Base-by-base conservation (phyloP, 768 basidiomycete genomes). In the Leccinum fibrillosum region DNA sequence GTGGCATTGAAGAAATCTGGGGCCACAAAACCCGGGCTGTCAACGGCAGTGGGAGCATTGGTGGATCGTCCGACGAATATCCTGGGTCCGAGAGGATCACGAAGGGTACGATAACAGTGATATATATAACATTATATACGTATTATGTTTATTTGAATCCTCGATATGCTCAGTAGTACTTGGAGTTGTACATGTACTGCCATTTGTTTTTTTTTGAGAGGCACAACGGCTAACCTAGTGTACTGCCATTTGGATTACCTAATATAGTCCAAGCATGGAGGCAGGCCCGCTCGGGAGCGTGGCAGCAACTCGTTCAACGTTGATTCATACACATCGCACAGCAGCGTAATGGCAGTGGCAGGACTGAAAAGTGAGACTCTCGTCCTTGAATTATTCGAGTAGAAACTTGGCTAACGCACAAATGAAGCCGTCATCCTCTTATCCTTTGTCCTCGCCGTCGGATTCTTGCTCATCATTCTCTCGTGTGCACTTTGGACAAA, bases 381-480 rank as follows among this genome's bases (percentile, higher is more conserved):
- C 3, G 21, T 17, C 35, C 44, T 32, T 51, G 30, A 23, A 34
- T 28, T 2, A 28, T n/a, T 42, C 39, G 37, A 39, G 13, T n/a
- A 39, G 2, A 26, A 42, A 64, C 30, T 28, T 26, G 35, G 21
- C 53, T 63, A 10, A 50, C 26, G 15, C 47, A 54, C 25, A 2
- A 49, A 62, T 4, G 50, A 70, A 98, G 95, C 94, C 69, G 94
- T 98, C 62, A 94, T 98, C 66, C 81, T 98, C 54, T 86, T 99
- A 49, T 95, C 97, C 2, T 98, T 99, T 76, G 92, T 98, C 54
- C 88, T 99, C 52, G 97, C 97, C 6, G 83, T 96, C 15, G 97
- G 97, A n/a, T 99, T 99, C 78, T 77, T 99, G 57, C 84, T 98
- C 69, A 92, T 98, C 69, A 99, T 99, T 72, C 86, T 99, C 23